Percentiles rank a stretch among this genome's conserved stretches.
Conservation (phyloP, 306 rosid species). For the Vigna nakashimae region DNA sequence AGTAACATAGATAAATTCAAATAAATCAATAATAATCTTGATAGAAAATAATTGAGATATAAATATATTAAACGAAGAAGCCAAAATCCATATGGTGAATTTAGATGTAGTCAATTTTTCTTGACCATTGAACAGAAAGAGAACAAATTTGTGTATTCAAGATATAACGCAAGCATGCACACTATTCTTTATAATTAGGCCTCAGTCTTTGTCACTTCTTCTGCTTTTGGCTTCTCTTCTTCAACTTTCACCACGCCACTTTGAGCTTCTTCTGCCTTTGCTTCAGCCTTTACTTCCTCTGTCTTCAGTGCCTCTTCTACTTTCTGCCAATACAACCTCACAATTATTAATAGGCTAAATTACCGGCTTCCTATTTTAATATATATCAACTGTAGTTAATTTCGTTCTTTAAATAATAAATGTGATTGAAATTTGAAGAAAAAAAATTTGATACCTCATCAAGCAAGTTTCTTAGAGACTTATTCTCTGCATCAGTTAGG, state of each 20-base stretch:
- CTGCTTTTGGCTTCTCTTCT: conserved; percentile 41
- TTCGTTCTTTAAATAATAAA: too few species aligned
- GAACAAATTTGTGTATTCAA: conserved; percentile 17
- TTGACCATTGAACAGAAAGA: conserved; percentile 18
- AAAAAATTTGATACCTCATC: conserved; percentile 25
- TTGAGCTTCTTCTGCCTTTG: conserved; percentile 34
- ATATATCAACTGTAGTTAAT: too few species aligned
- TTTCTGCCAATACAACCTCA: conserved; percentile 35
- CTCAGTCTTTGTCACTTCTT: conserved; percentile 12
- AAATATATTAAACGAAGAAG: conserved; percentile 14
- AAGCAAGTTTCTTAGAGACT: conserved; percentile 42
- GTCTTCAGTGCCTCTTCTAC: conserved; percentile 15
- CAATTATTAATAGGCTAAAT: too few species aligned
- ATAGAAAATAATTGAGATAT: too few species aligned
- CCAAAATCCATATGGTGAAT: conserved; percentile 31
- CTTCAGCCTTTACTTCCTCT: conserved; percentile 32
- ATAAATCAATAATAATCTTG: too few species aligned
- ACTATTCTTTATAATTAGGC: not conserved
- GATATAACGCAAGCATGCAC: not conserved
- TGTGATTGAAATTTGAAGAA: too few species aligned
- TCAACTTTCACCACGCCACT: conserved; percentile 7
- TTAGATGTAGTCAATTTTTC: not conserved
- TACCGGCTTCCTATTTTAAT: too few species aligned
- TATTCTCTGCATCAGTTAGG: conserved; percentile 15
- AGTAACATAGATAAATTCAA: too few species aligned